These are phyloP conservation scores for Pseudogymnoascus sp. DNA, from an alignment of 2,329 filamentous ascomycete genomes.

Conservation along the genomic window DNA sequence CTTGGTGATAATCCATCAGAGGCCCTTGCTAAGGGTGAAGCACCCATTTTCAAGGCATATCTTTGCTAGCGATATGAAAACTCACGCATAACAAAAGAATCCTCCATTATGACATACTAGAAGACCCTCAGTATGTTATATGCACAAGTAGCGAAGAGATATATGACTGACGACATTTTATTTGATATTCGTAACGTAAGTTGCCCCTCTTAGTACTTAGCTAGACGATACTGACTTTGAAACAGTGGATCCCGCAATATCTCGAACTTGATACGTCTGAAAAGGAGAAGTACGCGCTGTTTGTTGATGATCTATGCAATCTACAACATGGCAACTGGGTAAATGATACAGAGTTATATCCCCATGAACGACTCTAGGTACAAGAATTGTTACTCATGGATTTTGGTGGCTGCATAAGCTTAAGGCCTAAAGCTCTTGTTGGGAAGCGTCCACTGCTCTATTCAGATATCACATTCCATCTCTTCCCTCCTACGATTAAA, in stretches of 20 bases:
- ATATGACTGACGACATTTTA: slow-evolving; percentile 16
- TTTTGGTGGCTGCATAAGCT: slow-evolving; percentile 20
- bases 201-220: slow-evolving; percentile 6
- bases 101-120: slow-evolving; percentile 18
- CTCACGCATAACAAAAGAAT: slow-evolving; percentile 20
- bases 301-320: slow-evolving; percentile 20
- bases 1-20: slow-evolving; percentile 10
- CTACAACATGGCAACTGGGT: slow-evolving; percentile 21
- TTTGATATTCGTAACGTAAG: slow-evolving; percentile 19
- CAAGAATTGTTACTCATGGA: slow-evolving; percentile 19
- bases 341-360: slow-evolving; percentile 19
- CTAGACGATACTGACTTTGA: slow-evolving; percentile 11
- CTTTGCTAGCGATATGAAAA: slow-evolving; percentile 18
- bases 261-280: slow-evolving; percentile 18
- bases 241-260: slow-evolving; percentile 17
- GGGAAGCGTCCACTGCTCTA: slow-evolving; percentile 18
- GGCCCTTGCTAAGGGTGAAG: slow-evolving; percentile 14
- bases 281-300: slow-evolving; percentile 20
- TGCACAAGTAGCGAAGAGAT: slow-evolving; percentile 12
- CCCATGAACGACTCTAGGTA: slow-evolving; percentile 22
- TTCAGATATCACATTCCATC: slow-evolving; percentile 22
- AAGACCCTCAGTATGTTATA: slow-evolving; percentile 20
- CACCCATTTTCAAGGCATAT: slow-evolving; percentile 19
- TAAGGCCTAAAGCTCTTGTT: slow-evolving; percentile 22
- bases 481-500: slow-evolving; percentile 19